Evolutionary conservation across 1,284 basidiomycete genomes (phyloP), one percentile per base, ranked within the genome.

Genomic region (Ustilago shanxiensis): DNA sequence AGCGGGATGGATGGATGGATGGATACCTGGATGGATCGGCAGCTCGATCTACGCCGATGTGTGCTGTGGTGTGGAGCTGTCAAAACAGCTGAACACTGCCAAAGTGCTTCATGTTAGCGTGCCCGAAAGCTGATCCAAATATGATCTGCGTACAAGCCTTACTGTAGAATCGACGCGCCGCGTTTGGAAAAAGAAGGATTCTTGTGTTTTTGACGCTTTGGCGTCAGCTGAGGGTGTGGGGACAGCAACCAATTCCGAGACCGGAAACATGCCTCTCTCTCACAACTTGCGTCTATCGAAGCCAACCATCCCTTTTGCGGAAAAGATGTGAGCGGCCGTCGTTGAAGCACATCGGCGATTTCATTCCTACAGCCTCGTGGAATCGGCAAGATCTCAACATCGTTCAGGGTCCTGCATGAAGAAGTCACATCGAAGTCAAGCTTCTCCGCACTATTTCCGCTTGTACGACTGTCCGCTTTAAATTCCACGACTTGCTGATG

Each of bases 81-180:
- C 41, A 44, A 37, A 14, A 44, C 20, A n/a, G n/a, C 41, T 6
- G 41, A 44, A 44, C 3, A 20, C 41, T 37, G 35, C 13, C 35
- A 37, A 37, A 37, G 13, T 37, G 35, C 35, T 16, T 37, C 3
- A 16, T 14, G 8, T 37, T 16, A 3, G 14, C 35, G 35, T 37
- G 35, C 35, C 35, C 14, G 35, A 37, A 37, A 37, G 35, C 35
- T 37, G 35, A 47, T 26, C 39, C 31, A 44, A n/a, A 18, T n/a
- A 49, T 24, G 53, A 53, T 31, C 57, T 50, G 44, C 56, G 31
- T 7, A 33, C n/a, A n/a, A n/a, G n/a, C n/a, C n/a, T n/a, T n/a
- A 33, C 35, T 16, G 6, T 26, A 39, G 35, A 63, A 31, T 53
- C 31, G 60, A 63, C 60, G 53, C 53, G 53, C n/a, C 60, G 52